A percentile compares a stretch with the other conserved stretches of the same genome.
Evolutionary conservation across 768 basidiomycete species (phyloP).

Genomic region (Pleurotus pulmonarius): DNA sequence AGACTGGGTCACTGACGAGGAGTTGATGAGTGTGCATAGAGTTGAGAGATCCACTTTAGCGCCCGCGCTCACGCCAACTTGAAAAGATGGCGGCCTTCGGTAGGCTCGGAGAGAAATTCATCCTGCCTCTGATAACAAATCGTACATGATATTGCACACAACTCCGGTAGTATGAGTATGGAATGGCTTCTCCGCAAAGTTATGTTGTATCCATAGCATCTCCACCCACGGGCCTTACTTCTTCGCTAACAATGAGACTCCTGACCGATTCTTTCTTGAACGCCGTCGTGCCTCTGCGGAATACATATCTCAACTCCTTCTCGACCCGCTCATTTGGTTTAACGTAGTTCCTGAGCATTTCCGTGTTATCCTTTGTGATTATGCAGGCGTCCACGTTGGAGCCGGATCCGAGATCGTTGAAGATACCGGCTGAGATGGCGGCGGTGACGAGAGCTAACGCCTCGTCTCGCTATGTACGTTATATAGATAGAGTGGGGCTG

Average conservation of each 20-base stretch:
- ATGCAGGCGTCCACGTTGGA: constrained; percentile 98
- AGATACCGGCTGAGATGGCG: constrained; percentile 94
- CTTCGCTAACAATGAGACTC: constrained; percentile 69
- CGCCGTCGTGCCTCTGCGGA: constrained; percentile 85
- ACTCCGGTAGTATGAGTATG: too few species aligned
- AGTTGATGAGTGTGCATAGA: too few species aligned
- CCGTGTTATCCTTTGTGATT: constrained; percentile 81
- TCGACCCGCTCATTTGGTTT: constrained; percentile 83
- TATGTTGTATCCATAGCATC: constrained; percentile 86
- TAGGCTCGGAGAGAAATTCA: too few species aligned
- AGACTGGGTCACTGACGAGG: too few species aligned
- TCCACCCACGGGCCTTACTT: constrained; percentile 48
- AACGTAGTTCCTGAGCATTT: constrained; percentile 92
- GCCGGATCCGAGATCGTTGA: constrained; percentile 98
- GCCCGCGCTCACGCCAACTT: too few species aligned
- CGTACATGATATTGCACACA: too few species aligned
- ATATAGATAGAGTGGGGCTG: background rate
- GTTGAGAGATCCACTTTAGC: too few species aligned
- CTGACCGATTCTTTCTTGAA: constrained; percentile 81
- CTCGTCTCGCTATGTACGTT: constrained; percentile 56
- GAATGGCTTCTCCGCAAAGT: background rate
- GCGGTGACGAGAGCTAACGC: constrained; percentile 81
- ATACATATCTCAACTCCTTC: constrained; percentile 71
- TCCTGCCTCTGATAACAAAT: too few species aligned
- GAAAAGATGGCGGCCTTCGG: too few species aligned